Evolutionary conservation across 257 asterid species (phyloP).

Genomic region (Echium plantagineum): DNA sequence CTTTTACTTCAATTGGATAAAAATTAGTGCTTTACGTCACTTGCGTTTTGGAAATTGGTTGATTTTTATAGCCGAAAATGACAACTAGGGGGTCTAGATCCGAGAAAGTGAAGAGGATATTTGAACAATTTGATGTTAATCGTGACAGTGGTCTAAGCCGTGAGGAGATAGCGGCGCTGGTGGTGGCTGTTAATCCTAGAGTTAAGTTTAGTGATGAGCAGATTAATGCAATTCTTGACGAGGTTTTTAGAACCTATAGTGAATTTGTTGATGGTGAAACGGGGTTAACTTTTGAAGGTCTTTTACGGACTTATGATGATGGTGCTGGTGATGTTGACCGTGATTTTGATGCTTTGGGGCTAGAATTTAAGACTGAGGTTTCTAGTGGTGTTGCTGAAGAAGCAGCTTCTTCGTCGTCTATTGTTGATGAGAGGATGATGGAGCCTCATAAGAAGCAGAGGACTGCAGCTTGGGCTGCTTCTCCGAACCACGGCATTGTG

Average conservation of each 20-base stretch:
- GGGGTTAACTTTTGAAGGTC: constrained; percentile 85
- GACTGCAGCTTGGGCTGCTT: constrained; percentile 95
- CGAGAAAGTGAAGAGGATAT: constrained; percentile 84
- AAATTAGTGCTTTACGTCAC: too few relatives aligned
- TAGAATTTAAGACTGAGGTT: constrained; percentile 52
- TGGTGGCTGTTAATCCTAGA: constrained; percentile 82
- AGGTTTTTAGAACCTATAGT: constrained; percentile 79
- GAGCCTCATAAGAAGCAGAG: constrained; percentile 92
- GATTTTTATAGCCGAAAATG: constrained; percentile 19
- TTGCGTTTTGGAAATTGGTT: too few relatives aligned
- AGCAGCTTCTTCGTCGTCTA: constrained; percentile 63
- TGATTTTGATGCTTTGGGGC: constrained; percentile 90
- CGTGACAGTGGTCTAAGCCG: constrained; percentile 82
- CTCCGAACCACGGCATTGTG: constrained; percentile 91
- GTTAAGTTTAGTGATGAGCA: constrained; percentile 95
- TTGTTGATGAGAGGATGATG: constrained; percentile 60
- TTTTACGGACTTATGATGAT: constrained; percentile 88
- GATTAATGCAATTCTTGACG: constrained; percentile 81
- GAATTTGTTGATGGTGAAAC: constrained; percentile 74
- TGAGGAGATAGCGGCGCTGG: constrained; percentile 88
- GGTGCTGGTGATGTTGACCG: constrained; percentile 99
- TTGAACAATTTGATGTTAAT: constrained; percentile 67
- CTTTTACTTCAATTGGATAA: too few relatives aligned
- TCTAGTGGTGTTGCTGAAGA: constrained; percentile 34
- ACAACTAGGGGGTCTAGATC: constrained; percentile 93